These are phyloP conservation scores for Adiantum capillusveneris DNA, from an alignment of 75 land plant species.

Conservation along the genomic window DNA sequence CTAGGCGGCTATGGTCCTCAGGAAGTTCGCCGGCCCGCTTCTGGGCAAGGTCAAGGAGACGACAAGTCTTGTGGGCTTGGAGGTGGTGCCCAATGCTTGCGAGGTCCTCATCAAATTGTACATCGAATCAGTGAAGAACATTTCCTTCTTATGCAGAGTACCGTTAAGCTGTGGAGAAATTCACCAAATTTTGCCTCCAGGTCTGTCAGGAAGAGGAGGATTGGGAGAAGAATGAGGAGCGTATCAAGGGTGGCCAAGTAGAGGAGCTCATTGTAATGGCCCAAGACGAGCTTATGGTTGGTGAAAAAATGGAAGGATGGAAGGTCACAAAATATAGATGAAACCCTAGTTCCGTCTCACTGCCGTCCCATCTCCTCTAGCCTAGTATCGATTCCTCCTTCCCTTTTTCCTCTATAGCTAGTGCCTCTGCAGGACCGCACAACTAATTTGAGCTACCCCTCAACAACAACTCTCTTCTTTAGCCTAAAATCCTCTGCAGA, in stretches of 20 bases:
- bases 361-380: too few relatives aligned
- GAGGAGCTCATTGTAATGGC: slow-evolving; percentile 98
- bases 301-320: slow-evolving; percentile 73
- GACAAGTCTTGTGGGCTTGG: slow-evolving; percentile 89
- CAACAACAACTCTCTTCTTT: too few relatives aligned
- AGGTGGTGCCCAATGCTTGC: slow-evolving; percentile 88
- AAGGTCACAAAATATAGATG: too few relatives aligned
- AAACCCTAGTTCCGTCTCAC: too few relatives aligned
- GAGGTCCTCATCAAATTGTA: slow-evolving; percentile 89
- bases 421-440: too few relatives aligned
- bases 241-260: slow-evolving; percentile 81
- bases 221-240: slow-evolving; percentile 83
- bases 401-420: too few relatives aligned
- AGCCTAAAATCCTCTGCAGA: too few relatives aligned
- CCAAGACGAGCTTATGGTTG: slow-evolving; percentile 73
- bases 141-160: slow-evolving; percentile 76
- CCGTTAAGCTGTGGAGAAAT: slow-evolving; percentile 81
- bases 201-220: slow-evolving; percentile 87
- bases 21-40: slow-evolving; percentile 37
- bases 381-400: too few relatives aligned
- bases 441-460: too few relatives aligned
- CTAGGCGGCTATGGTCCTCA: slow-evolving; percentile 27
- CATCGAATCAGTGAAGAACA: slow-evolving; percentile 66
- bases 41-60: slow-evolving; percentile 83
- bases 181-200: slow-evolving; percentile 66